phyloP scores from a whole-genome alignment of 2,329 filamentous ascomycete genomes.

The Knufia petricola region DNA sequence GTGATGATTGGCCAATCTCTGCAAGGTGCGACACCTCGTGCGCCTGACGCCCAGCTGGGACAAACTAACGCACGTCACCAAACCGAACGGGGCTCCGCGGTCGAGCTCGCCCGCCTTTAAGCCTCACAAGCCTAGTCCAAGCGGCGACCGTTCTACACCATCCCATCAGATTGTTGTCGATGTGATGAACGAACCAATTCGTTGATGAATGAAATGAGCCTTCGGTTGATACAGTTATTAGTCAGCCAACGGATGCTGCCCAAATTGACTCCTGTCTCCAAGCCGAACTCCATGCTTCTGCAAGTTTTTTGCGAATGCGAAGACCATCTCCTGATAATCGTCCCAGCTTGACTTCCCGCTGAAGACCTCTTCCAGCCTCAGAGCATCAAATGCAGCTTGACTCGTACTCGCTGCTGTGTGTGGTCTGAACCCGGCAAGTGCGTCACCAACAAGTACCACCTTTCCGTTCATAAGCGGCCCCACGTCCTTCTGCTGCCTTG shows the following conservation, averaged over 20 bases:
- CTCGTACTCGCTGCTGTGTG: conserved; percentile 38
- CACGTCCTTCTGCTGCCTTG: conserved; percentile 8
- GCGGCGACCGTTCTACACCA: too few species aligned
- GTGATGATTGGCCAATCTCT: too few species aligned
- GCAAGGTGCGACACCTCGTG: too few species aligned
- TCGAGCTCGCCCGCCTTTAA: too few species aligned
- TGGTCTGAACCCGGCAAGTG: conserved; percentile 36
- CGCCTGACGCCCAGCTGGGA: too few species aligned
- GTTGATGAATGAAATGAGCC: too few species aligned
- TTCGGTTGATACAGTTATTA: neutral
- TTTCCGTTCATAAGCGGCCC: conserved; percentile 13
- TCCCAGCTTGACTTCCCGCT: conserved; percentile 17
- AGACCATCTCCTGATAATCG: conserved; percentile 17
- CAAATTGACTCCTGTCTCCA: conserved; percentile 16
- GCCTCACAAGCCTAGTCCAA: too few species aligned
- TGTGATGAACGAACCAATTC: too few species aligned
- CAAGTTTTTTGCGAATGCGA: conserved; percentile 13
- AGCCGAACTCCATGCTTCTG: conserved; percentile 13
- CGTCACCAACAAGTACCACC: conserved; percentile 33
- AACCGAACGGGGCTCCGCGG: too few species aligned
- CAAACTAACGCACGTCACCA: too few species aligned
- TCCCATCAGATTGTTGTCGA: too few species aligned
- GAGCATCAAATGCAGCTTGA: conserved; percentile 29
- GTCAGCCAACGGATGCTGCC: neutral
- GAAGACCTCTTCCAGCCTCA: conserved; percentile 21